A percentile compares a stretch with the other conserved stretches of the same genome.
Conservation (phyloP, 805 yeast genomes). For the Candida maltosa region DNA sequence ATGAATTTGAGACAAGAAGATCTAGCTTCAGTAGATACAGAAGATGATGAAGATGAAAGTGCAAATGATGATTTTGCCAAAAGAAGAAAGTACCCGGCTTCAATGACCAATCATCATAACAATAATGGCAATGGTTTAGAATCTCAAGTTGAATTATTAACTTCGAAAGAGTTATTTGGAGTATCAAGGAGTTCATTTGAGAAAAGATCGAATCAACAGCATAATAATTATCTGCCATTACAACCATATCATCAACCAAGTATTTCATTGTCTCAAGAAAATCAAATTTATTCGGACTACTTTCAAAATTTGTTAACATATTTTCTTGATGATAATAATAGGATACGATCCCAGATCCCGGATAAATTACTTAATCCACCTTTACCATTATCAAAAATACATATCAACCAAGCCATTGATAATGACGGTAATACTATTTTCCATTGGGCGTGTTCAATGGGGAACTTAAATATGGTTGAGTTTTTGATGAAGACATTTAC, state of each 20-base stretch:
- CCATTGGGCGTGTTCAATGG: slow-evolving; percentile 95
- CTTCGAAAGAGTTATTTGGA: slow-evolving; percentile 40
- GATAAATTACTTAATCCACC: slow-evolving; percentile 54
- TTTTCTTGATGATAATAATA: slow-evolving; percentile 45
- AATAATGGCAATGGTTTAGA: slow-evolving; percentile 14
- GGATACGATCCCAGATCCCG: slow-evolving; percentile 21
- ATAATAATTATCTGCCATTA: slow-evolving; percentile 27
- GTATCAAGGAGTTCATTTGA: slow-evolving; percentile 38
- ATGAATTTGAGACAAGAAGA: slow-evolving; percentile 35
- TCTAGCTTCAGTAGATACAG: slow-evolving; percentile 29
- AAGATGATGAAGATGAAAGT: slow-evolving; percentile 20
- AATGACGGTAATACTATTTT: slow-evolving; percentile 90
- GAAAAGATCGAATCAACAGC: slow-evolving; percentile 12
- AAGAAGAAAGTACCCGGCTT: slow-evolving; percentile 4
- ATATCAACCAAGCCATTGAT: slow-evolving; percentile 84
- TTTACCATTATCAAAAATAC: slow-evolving; percentile 47
- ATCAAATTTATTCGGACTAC: slow-evolving; percentile 33
- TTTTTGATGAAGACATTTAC: slow-evolving; percentile 63
- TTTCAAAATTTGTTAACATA: slow-evolving; percentile 46
- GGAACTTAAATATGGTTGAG: slow-evolving; percentile 66
- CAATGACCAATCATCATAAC: background rate
- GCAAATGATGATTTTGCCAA: slow-evolving; percentile 1
- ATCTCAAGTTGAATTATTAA: slow-evolving; percentile 27
- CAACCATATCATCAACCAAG: slow-evolving; percentile 36
- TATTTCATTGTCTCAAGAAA: slow-evolving; percentile 14